Conservation (phyloP, 768 basidiomycete genomes). For the Amanita muscaria region DNA sequence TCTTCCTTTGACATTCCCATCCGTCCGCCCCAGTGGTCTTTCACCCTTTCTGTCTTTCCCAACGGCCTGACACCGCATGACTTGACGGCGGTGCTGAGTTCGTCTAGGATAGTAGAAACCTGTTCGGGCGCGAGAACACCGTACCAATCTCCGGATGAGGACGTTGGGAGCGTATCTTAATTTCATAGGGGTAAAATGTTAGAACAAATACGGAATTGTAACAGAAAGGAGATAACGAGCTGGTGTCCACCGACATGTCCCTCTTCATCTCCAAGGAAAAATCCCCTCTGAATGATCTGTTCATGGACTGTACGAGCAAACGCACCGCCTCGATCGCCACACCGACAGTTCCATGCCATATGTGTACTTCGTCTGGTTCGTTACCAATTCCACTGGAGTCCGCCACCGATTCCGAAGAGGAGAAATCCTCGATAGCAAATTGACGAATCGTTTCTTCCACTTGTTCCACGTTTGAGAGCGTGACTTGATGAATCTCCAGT, state of each 20-base stretch:
- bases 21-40: constrained; percentile 3
- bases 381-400: background rate
- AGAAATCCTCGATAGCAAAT: constrained; percentile 14
- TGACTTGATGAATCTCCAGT: constrained; percentile 40
- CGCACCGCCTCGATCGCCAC: constrained; percentile 54
- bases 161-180: constrained; percentile 61
- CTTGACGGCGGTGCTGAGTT: background rate
- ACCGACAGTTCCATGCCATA: constrained; percentile 70
- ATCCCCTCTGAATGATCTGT: constrained; percentile 34
- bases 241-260: constrained; percentile 82
- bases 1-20: constrained; percentile 4
- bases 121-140: constrained; percentile 14
- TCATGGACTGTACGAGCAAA: constrained; percentile 45
- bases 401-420: too few relatives aligned
- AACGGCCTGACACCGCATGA: background rate
- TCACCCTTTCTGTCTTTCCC: background rate
- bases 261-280: constrained; percentile 17
- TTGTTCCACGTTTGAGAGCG: constrained; percentile 41
- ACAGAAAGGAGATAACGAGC: constrained; percentile 33
- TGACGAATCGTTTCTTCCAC: constrained; percentile 30
- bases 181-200: constrained; percentile 1
- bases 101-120: background rate
- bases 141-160: constrained; percentile 65
- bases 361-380: constrained; percentile 39
- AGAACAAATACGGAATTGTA: background rate